Percentiles rank a stretch among this genome's conserved stretches.
Evolutionary conservation across 208 protist genomes (phyloP).

Genomic region (Leishmania guyanensis): DNA sequence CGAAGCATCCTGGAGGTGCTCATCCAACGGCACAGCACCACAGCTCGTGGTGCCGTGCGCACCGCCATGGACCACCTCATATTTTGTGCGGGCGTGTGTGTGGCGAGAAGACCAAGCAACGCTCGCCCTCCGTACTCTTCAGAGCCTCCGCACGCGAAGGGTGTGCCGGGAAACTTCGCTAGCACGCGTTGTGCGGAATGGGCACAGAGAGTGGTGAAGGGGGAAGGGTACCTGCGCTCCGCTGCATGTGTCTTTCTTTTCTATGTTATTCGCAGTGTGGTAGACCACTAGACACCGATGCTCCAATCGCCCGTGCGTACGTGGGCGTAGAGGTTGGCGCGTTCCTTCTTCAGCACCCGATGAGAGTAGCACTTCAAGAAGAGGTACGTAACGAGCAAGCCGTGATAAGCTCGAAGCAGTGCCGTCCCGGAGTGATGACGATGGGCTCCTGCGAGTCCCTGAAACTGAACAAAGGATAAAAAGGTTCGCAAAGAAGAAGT

Average conservation of each 20-base stretch:
- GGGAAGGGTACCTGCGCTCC: neutral
- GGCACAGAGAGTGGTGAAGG: neutral
- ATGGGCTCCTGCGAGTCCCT: neutral
- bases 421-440: neutral
- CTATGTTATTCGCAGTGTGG: neutral
- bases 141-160: neutral
- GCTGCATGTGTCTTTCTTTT: neutral
- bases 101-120: neutral
- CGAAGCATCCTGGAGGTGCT: constrained; percentile 2
- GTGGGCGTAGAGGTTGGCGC: neutral
- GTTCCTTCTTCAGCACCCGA: neutral
- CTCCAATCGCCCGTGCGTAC: neutral
- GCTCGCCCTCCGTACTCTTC: neutral
- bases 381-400: neutral
- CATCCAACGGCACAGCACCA: neutral
- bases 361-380: neutral
- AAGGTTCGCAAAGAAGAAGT: neutral
- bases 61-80: constrained; percentile 1
- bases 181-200: neutral
- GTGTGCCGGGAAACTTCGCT: neutral
- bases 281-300: neutral
- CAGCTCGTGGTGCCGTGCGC: neutral
- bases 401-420: neutral
- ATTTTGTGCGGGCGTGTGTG: neutral
- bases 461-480: neutral